These are phyloP conservation scores for Clavulina sp. DNA, from an alignment of 768 basidiomycete genomes.

Conservation along the genomic window DNA sequence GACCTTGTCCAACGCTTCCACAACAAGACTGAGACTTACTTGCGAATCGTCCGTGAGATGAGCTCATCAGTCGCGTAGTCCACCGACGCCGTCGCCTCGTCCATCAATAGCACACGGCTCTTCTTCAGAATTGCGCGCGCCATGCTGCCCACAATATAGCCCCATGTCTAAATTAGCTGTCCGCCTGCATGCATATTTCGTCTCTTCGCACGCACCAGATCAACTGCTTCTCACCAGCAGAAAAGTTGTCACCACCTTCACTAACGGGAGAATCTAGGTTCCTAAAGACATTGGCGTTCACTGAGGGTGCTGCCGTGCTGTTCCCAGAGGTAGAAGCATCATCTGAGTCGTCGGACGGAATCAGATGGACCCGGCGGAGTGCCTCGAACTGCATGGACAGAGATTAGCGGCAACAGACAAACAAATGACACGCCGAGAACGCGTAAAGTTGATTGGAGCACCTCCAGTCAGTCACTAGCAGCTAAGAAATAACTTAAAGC, in stretches of 20 bases:
- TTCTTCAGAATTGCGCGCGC: conserved; percentile 69
- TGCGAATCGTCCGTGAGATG: conserved; percentile 63
- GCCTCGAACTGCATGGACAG: conserved; percentile 46
- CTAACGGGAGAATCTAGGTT: conserved; percentile 56
- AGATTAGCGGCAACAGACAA: conserved; percentile 1
- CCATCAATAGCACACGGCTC: conserved; percentile 67
- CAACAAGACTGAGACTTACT: conserved; percentile 28
- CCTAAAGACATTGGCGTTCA: conserved; percentile 63
- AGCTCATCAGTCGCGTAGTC: conserved; percentile 83
- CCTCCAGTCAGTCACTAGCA: not conserved
- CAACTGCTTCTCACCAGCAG: conserved; percentile 73
- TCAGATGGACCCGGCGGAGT: conserved; percentile 67
- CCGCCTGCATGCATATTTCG: not conserved
- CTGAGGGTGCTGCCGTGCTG: conserved; percentile 20
- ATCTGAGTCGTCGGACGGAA: conserved; percentile 26
- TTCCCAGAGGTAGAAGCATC: not conserved
- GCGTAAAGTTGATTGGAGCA: too few species aligned
- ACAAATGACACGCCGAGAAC: too few species aligned
- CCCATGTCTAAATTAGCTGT: not conserved
- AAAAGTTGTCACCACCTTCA: conserved; percentile 83
- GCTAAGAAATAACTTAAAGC: not conserved
- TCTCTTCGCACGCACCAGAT: conserved; percentile 24
- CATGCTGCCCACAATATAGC: conserved; percentile 30
- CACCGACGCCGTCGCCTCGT: conserved; percentile 35
- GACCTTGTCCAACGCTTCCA: too few species aligned